These are phyloP conservation scores for Trichosporon coremiiforme DNA, from an alignment of 1,284 basidiomycete species.

Conservation along the genomic window DNA sequence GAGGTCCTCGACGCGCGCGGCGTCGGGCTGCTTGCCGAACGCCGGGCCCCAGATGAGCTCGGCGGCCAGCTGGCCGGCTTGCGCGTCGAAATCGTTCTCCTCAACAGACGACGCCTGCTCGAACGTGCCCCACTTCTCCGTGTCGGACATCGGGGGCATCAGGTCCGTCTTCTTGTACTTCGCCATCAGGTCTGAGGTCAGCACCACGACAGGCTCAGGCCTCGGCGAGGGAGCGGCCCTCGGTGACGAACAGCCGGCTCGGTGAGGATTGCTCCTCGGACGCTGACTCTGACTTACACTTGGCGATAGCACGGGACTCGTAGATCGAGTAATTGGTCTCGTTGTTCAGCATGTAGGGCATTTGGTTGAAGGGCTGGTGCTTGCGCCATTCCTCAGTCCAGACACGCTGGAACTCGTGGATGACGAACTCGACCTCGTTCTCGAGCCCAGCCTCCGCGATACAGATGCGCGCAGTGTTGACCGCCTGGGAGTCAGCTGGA, in stretches of 20 bases:
- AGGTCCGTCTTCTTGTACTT: slow-evolving; percentile 33
- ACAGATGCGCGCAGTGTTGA: slow-evolving; percentile 9
- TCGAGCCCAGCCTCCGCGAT: neutral
- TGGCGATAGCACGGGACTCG: slow-evolving; percentile 63
- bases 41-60: slow-evolving; percentile 58
- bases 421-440: slow-evolving; percentile 38
- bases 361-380: slow-evolving; percentile 67
- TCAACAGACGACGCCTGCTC: slow-evolving; percentile 64
- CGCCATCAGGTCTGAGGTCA: slow-evolving; percentile 37
- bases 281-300: slow-evolving; percentile 47
- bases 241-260: slow-evolving; percentile 46
- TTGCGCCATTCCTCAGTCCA: slow-evolving; percentile 59
- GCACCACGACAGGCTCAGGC: neutral
- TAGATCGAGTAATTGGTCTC: slow-evolving; percentile 48
- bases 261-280: too few relatives aligned
- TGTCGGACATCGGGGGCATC: slow-evolving; percentile 47
- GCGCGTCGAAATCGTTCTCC: slow-evolving; percentile 61
- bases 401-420: slow-evolving; percentile 55
- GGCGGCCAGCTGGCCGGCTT: slow-evolving; percentile 54
- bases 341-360: slow-evolving; percentile 64
- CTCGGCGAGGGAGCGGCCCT: slow-evolving; percentile 15
- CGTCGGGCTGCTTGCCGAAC: slow-evolving; percentile 41
- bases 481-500: neutral
- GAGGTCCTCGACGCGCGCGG: slow-evolving; percentile 46
- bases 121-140: slow-evolving; percentile 59